A percentile compares a stretch with the other conserved stretches of the same genome.
Evolutionary conservation across 371 early-diverging fungal species (phyloP).

Genomic region (Choanephora cucurbitarum): DNA sequence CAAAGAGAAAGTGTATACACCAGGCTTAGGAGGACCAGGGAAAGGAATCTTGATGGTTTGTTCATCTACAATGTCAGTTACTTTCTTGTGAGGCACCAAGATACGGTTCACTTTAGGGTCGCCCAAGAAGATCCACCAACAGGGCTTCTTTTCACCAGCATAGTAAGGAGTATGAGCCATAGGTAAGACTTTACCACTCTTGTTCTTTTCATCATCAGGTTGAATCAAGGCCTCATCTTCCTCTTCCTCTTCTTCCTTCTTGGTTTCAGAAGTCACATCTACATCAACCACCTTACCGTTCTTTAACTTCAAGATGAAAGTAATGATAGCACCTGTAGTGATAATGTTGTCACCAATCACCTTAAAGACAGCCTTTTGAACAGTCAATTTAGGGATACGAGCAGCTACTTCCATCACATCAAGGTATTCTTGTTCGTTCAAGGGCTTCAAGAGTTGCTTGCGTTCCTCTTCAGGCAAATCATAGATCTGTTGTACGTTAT

Average conservation of each 20-base stretch:
- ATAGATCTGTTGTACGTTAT: constrained; percentile 65
- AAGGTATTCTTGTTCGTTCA: constrained; percentile 61
- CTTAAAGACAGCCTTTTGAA: constrained; percentile 77
- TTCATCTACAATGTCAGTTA: constrained; percentile 73
- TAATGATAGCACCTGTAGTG: constrained; percentile 80
- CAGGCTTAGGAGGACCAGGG: constrained; percentile 91
- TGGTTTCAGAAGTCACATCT: constrained; percentile 16
- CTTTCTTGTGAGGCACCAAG: constrained; percentile 75
- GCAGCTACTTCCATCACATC: constrained; percentile 74
- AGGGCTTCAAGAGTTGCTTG: constrained; percentile 57
- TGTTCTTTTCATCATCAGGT: constrained; percentile 35
- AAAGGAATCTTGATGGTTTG: constrained; percentile 84
- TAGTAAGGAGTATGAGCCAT: constrained; percentile 73
- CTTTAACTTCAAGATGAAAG: constrained; percentile 67
- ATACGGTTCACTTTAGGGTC: constrained; percentile 83
- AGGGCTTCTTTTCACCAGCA: constrained; percentile 73
- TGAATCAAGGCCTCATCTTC: constrained; percentile 32
- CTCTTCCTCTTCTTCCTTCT: constrained; percentile 36
- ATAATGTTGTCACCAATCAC: constrained; percentile 80
- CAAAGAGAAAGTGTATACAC: constrained; percentile 81
- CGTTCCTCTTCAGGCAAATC: constrained; percentile 67
- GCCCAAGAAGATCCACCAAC: constrained; percentile 93
- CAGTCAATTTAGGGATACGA: constrained; percentile 72
- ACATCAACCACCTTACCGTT: constrained; percentile 35
- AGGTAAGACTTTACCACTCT: constrained; percentile 34